Evolutionary conservation across 2,329 filamentous ascomycete genomes (phyloP).

Genomic region (Spiromastix sp.): DNA sequence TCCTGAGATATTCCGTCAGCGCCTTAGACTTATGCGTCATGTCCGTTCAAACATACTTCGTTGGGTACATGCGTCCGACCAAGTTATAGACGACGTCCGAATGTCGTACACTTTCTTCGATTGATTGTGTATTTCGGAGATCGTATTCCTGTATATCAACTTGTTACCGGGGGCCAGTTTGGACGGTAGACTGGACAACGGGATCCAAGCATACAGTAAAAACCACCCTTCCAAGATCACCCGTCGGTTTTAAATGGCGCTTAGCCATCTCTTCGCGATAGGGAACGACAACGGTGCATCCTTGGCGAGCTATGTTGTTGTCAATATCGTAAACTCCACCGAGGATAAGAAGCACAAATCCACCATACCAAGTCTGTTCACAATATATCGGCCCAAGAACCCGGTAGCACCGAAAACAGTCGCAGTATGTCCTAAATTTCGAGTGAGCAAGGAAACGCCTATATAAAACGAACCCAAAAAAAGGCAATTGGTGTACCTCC

Average conservation of each 20-base stretch:
- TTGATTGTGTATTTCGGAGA: slow-evolving; percentile 83
- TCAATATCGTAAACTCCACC: slow-evolving; percentile 17
- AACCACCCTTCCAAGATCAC: slow-evolving; percentile 79
- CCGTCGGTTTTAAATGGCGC: slow-evolving; percentile 90
- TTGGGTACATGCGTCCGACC: slow-evolving; percentile 87
- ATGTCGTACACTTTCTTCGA: slow-evolving; percentile 92
- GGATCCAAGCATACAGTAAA: slow-evolving; percentile 57
- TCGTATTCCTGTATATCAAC: slow-evolving; percentile 65
- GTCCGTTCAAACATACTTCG: slow-evolving; percentile 77
- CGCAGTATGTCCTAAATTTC: slow-evolving; percentile 70
- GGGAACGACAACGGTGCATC: slow-evolving; percentile 87
- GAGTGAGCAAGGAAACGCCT: slow-evolving; percentile 18
- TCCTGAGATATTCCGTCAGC: no score
- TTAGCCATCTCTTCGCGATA: slow-evolving; percentile 97
- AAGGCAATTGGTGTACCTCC: slow-evolving; percentile 68
- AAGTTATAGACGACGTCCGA: slow-evolving; percentile 98
- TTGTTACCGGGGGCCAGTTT: slow-evolving; percentile 12
- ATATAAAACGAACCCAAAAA: no score
- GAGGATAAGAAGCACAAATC: background rate
- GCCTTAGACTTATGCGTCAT: no score
- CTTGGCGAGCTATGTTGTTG: slow-evolving; percentile 61
- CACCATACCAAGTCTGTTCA: slow-evolving; percentile 72
- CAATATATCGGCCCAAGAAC: slow-evolving; percentile 91
- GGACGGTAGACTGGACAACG: background rate
- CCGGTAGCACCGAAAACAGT: slow-evolving; percentile 98